Evolutionary conservation across 192 early-diverging fungal species (phyloP), one percentile per base, ranked within the genome.

Genomic region (Chytriomyces sp.): DNA sequence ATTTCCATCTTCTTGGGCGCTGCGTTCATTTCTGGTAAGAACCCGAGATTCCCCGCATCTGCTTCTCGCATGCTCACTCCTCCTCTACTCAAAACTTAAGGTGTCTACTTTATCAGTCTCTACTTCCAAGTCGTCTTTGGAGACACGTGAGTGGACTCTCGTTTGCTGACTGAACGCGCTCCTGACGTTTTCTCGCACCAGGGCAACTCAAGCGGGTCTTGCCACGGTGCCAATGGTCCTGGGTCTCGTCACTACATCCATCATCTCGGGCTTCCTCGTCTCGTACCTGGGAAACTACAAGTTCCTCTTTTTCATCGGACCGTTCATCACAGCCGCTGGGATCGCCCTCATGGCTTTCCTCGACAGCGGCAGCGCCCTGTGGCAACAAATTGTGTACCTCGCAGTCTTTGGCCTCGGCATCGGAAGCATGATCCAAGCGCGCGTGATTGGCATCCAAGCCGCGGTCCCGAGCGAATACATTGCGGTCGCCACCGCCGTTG

Each of bases 41-140:
- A n/a, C n/a, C n/a, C n/a, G n/a, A n/a, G n/a, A n/a, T n/a, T n/a
- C n/a, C n/a, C n/a, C n/a, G n/a, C n/a, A n/a, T n/a, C n/a, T n/a
- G n/a, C n/a, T n/a, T n/a, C n/a, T n/a, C n/a, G n/a, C n/a, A n/a
- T n/a, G n/a, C n/a, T n/a, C n/a, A n/a, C n/a, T n/a, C n/a, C n/a
- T n/a, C n/a, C n/a, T n/a, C n/a, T n/a, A n/a, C n/a, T n/a, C n/a
- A n/a, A n/a, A n/a, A n/a, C n/a, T n/a, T n/a, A n/a, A n/a, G 54
- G 77, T 17, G 84, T 91, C 17, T 94, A 89, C 75, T 96, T 93
- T 76, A 72, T 91, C 26, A 89, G 91, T 30, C 61, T 80, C 41
- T 95, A 89, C 78, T 93, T 95, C 77, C 88, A 94, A 77, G 82
- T 96, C 52, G 91, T 94, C 28, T 81, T 88, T 56, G 89, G 86